These are phyloP conservation scores for Leccinum ochraceum DNA, from an alignment of 768 basidiomycete species.

Conservation along the genomic window DNA sequence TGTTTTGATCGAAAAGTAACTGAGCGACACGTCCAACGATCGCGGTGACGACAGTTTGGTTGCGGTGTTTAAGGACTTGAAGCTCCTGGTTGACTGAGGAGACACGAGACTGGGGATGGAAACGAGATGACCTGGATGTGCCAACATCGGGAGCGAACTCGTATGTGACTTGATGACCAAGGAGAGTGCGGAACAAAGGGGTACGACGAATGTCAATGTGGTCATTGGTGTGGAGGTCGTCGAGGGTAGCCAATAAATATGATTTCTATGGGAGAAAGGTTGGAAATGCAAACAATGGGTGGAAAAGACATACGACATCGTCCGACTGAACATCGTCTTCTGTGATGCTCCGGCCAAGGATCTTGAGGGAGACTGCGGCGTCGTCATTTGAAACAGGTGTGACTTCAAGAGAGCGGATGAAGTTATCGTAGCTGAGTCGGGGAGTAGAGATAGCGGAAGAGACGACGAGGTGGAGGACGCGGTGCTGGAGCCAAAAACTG, in stretches of 20 bases:
- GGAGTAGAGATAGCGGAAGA: conserved; percentile 36
- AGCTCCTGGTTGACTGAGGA: conserved; percentile 25
- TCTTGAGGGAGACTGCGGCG: conserved; percentile 29
- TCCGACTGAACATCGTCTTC: conserved; percentile 45
- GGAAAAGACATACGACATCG: conserved; percentile 43
- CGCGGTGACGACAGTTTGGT: conserved; percentile 45
- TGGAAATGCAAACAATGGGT: not conserved
- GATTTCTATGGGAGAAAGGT: conserved; percentile 35
- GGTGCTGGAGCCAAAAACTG: conserved; percentile 51
- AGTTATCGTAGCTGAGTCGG: conserved; percentile 40
- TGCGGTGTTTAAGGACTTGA: conserved; percentile 38
- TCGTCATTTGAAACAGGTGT: conserved; percentile 34
- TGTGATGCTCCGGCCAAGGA: conserved; percentile 47
- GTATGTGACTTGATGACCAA: conserved; percentile 30
- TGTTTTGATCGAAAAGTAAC: conserved; percentile 46
- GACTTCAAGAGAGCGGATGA: conserved; percentile 37
- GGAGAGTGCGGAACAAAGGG: conserved; percentile 41
- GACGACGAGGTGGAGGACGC: conserved; percentile 50
- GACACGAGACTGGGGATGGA: conserved; percentile 14
- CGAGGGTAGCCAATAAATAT: conserved; percentile 43
- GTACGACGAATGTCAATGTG: conserved; percentile 38
- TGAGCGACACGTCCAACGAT: conserved; percentile 47
- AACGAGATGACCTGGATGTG: conserved; percentile 20
- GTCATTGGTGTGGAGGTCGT: conserved; percentile 37
- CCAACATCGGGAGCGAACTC: conserved; percentile 15